A percentile compares a stretch with the other conserved stretches of the same genome.
Evolutionary conservation across 139 green algal genomes (phyloP).

Genomic region (Chlamydomonas schloesseri): DNA sequence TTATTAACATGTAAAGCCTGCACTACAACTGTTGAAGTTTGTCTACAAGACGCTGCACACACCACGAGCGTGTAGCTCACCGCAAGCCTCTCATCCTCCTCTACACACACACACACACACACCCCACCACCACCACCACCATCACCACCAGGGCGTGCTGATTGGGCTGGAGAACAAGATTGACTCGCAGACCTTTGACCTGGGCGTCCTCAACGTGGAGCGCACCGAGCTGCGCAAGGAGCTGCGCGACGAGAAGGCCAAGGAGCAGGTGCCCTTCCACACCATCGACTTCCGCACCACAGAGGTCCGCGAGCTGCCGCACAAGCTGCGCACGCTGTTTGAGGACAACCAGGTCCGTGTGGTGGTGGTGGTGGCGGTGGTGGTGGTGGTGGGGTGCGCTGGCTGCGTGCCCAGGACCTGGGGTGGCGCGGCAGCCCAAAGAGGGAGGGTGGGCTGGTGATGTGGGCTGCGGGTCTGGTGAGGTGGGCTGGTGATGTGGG

Average conservation of each 20-base stretch:
- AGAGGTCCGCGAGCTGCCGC: slow-evolving; percentile 27
- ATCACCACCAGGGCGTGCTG: slow-evolving; percentile 31
- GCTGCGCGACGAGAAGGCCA: slow-evolving; percentile 36
- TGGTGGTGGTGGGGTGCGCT: background rate
- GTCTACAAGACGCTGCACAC: too few relatives aligned
- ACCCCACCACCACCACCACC: background rate
- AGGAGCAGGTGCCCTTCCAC: slow-evolving; percentile 29
- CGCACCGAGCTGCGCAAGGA: slow-evolving; percentile 37
- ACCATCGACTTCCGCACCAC: slow-evolving; percentile 29
- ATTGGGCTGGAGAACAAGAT: slow-evolving; percentile 29
- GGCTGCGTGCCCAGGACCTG: too few relatives aligned
- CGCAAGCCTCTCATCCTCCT: too few relatives aligned
- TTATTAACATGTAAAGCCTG: too few relatives aligned
- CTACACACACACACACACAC: too few relatives aligned
- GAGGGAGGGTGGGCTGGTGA: too few relatives aligned
- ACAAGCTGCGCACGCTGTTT: slow-evolving; percentile 37
- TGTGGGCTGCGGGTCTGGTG: too few relatives aligned
- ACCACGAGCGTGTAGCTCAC: too few relatives aligned
- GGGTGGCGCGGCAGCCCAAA: too few relatives aligned
- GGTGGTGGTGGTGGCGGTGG: background rate
- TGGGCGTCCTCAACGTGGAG: slow-evolving; percentile 36
- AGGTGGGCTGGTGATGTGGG: too few relatives aligned
- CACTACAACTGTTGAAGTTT: too few relatives aligned
- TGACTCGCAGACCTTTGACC: slow-evolving; percentile 31
- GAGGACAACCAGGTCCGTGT: slow-evolving; percentile 29